These are phyloP conservation scores for Termitomyces sp. DNA, from an alignment of 768 basidiomycete genomes.

Conservation along the genomic window DNA sequence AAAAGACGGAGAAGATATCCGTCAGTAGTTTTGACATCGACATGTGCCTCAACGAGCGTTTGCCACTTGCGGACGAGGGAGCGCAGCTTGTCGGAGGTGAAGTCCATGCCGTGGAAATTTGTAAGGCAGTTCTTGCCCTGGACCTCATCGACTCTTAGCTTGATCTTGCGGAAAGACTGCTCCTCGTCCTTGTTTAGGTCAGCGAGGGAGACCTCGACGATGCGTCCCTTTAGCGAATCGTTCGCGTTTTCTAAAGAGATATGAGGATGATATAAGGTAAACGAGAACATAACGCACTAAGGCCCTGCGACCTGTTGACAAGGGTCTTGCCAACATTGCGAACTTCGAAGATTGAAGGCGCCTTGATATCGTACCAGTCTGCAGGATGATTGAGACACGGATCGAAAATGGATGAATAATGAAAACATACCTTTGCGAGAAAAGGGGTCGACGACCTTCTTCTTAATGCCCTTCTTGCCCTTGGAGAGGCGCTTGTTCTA, in stretches of 20 bases:
- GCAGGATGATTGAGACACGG: constrained; percentile 1
- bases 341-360: constrained; percentile 95
- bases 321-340: constrained; percentile 98
- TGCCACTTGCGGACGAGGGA: constrained; percentile 99
- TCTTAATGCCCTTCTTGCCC: constrained; percentile 99
- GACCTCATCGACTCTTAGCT: constrained; percentile 92
- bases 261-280: not conserved
- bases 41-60: constrained; percentile 96
- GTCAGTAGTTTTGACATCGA: constrained; percentile 98
- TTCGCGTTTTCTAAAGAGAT: constrained; percentile 82
- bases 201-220: constrained; percentile 92
- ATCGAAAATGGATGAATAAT: not conserved
- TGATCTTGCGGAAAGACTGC: constrained; percentile 98
- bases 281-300: constrained; percentile 64
- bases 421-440: constrained; percentile 82
- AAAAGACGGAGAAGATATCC: constrained; percentile 99
- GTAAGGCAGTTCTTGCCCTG: constrained; percentile 99
- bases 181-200: constrained; percentile 99
- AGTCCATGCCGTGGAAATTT: constrained; percentile 99
- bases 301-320: constrained; percentile 94
- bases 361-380: constrained; percentile 99
- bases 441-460: constrained; percentile 99
- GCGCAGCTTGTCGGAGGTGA: constrained; percentile 99
- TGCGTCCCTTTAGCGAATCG: constrained; percentile 95
- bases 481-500: constrained; percentile 98